Evolutionary conservation across 768 basidiomycete genomes (phyloP), one percentile per base, ranked within the genome.

Genomic region (Panellus pusillus): DNA sequence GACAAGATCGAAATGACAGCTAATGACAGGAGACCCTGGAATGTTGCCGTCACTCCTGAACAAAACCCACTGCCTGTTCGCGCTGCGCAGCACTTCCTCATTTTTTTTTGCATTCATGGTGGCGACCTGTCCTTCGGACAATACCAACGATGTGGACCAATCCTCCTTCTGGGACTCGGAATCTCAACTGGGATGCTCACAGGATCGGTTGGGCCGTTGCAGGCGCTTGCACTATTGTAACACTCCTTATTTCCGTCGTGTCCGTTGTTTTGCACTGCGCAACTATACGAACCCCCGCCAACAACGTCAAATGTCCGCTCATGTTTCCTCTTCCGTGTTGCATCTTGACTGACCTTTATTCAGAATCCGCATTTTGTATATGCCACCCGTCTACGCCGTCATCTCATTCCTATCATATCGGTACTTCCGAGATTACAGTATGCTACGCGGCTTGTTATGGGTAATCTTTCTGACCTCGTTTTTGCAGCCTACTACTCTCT

Each of bases 371-470:
- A 83, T 93, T 42, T 64, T 93, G 58, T 91, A 90, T 62, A 89
- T 93, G 90, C 91, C 91, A 2, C 81, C 84, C 1, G 76, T 93
- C 39, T 93, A 89, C 66, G 86, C 86, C 24, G 72, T 93, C 57
- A 81, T 94, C 44, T 91, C 90, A 1, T 95, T 94, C 73, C 80
- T 90, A 61, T 89, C 89, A 24, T 95, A 91, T 63, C 82, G 92
- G 1, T 94, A 73, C 72, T 94, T 90, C 74, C 81, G 90, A 36
- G 72, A 79, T 52, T 93, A 90, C 64, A 90, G 82, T 82, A 51
- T 47, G 80, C 40, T 18, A 9, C 5, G 32, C 12, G 6, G 3
- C 27, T 14, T 18, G 11, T 17, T 15, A 12, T 8, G 15, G n/a
- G 29, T 47, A 14, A 24, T 19, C 40, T n/a, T 31, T 19, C 31